A percentile compares a stretch with the other conserved stretches of the same genome.
phyloP scores from a whole-genome alignment of 176 grass and related monocot genomes.

The Metroxylon sagu region DNA sequence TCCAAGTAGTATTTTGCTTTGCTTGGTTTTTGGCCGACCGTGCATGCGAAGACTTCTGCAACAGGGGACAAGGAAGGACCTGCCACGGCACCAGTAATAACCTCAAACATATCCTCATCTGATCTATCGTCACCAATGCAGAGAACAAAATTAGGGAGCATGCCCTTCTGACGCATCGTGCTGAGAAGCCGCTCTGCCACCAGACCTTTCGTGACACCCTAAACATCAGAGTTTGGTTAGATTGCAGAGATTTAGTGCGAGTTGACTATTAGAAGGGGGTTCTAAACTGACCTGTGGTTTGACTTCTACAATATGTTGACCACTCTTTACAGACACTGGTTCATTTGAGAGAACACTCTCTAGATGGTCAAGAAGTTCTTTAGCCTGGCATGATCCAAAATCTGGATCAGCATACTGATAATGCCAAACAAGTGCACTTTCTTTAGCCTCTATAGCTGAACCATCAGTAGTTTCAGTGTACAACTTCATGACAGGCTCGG shows the following conservation, averaged over 20 bases:
- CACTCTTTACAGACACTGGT: slow-evolving; percentile 31
- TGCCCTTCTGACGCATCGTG: slow-evolving; percentile 7
- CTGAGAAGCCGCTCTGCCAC: slow-evolving; percentile 37
- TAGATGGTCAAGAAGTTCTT: slow-evolving; percentile 46
- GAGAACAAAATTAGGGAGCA: slow-evolving; percentile 40
- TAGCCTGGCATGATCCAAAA: slow-evolving; percentile 51
- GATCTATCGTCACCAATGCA: slow-evolving; percentile 48
- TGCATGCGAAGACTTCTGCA: slow-evolving; percentile 52
- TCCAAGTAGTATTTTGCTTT: slow-evolving; percentile 57
- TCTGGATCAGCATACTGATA: slow-evolving; percentile 44
- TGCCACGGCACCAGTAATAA: slow-evolving; percentile 18
- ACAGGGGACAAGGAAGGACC: slow-evolving; percentile 29
- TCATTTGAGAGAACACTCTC: slow-evolving; percentile 40
- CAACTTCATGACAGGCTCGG: slow-evolving; percentile 44
- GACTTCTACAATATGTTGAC: slow-evolving; percentile 39
- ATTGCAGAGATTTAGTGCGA: neutral
- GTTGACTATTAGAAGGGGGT: neutral
- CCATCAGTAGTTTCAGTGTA: slow-evolving; percentile 50
- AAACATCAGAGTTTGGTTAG: neutral
- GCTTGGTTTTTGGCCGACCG: slow-evolving; percentile 50
- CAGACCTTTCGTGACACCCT: slow-evolving; percentile 45
- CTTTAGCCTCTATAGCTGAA: slow-evolving; percentile 28
- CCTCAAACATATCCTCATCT: slow-evolving; percentile 52
- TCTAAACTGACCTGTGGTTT: slow-evolving; percentile 30
- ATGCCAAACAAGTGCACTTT: slow-evolving; percentile 43